Base-by-base conservation (phyloP, 306 rosid genomes). In the Fragaria nilgerrensis region DNA sequence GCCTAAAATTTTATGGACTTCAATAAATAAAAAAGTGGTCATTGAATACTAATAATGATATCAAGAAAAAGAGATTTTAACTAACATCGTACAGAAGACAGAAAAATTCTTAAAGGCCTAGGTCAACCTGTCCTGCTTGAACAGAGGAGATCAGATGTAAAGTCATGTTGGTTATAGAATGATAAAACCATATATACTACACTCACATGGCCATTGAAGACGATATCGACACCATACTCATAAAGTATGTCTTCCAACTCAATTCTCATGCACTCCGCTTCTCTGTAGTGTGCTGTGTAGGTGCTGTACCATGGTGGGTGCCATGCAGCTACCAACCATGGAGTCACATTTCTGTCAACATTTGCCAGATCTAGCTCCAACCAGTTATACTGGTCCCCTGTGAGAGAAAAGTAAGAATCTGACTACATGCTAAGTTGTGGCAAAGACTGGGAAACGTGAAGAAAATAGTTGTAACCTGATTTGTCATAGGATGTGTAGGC, bases 281-380 rank as follows among this genome's bases (percentile, higher is more conserved):
- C 98, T 88, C 95, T 89, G 75, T 92, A 94, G 76, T 92, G 97
- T 32, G 97, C 73, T 63, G 59, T 83, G 86, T 89, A 94, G 68
- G 91, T 92, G 91, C 93, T 94, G 82, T 94, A 92, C 98, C 97
- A 94, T 41, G 97, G 97, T 29, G 96, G 75, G 75, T 92, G 98
- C 96, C 96, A 92, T 39, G 91, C 73, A 78, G 96, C 98, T 32
- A 92, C 86, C 80, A 94, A 82, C 98, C 98, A 94, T 56, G 98
- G 98, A 67, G 98, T 94, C 79, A 88, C 85, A 78, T 84, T 81
- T 84, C 96, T 86, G 80, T 90, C 87, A 68, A 94, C 82, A 62
- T 78, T 80, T 71, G 90, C 92, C 88, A 94, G 80, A 85, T 94
- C 98, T 58, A 47, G 78, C 87, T 88, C 92, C 74, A 94, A 81